Percentiles rank a stretch among this genome's conserved stretches.
phyloP scores from a whole-genome alignment of 257 asterid genomes.

The Lantana camara region DNA sequence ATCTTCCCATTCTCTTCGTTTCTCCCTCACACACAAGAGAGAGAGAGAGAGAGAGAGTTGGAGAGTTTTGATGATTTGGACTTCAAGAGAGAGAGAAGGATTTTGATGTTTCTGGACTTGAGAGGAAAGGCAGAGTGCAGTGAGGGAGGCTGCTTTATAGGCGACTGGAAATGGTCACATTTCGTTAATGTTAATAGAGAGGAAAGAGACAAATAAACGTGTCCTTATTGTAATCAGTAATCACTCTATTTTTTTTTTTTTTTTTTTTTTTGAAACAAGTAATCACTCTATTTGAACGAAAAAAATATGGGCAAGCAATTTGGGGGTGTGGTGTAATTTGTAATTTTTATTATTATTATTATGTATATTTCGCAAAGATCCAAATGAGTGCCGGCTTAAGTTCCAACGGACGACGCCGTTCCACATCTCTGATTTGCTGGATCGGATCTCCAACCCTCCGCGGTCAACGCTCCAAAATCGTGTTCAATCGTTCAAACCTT shows the following conservation, averaged over 20 bases:
- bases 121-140: not conserved
- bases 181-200: not conserved
- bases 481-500: no score
- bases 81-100: not conserved
- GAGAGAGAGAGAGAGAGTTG: not conserved
- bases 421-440: conserved; percentile 21
- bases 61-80: no score
- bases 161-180: not conserved
- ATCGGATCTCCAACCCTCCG: conserved; percentile 16
- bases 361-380: not conserved
- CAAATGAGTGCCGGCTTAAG: conserved; percentile 22
- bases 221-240: conserved; percentile 10
- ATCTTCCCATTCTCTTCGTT: conserved; percentile 46
- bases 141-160: conserved; percentile 23
- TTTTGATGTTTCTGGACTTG: not conserved
- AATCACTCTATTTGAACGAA: not conserved
- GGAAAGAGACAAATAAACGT: not conserved
- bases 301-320: conserved; percentile 7
- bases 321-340: no score
- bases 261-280: no score
- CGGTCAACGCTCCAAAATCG: conserved; percentile 8
- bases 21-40: conserved; percentile 20
- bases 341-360: not conserved
- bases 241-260: no score
- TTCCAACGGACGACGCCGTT: not conserved